Conservation (phyloP, 2,329 filamentous ascomycete genomes). For the Ceratocystis colombiana region DNA sequence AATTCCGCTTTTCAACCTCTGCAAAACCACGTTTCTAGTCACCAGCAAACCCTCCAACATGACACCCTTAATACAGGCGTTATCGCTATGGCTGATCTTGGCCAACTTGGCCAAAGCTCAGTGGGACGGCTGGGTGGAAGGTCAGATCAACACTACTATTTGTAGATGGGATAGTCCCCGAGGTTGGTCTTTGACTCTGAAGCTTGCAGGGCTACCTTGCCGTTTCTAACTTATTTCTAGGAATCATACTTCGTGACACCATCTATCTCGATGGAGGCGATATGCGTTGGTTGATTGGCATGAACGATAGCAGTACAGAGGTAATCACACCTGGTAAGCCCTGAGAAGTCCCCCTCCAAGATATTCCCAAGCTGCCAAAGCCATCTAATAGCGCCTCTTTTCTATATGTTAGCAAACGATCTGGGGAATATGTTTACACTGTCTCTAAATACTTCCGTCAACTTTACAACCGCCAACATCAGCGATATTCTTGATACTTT, state of each 20-base stretch:
- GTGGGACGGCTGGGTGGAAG: constrained; percentile 39
- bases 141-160: constrained; percentile 49
- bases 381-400: background rate
- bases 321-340: constrained; percentile 37
- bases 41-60: background rate
- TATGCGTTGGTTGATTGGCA: constrained; percentile 44
- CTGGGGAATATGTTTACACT: constrained; percentile 46
- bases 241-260: constrained; percentile 49
- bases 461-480: constrained; percentile 26
- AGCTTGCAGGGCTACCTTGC: background rate
- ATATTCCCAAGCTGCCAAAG: constrained; percentile 17
- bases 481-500: constrained; percentile 46
- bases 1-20: background rate
- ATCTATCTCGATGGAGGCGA: constrained; percentile 56
- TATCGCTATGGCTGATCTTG: constrained; percentile 27
- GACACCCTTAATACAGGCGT: background rate
- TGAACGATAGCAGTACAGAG: constrained; percentile 37
- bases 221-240: constrained; percentile 32
- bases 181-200: constrained; percentile 31
- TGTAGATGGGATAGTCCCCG: constrained; percentile 46
- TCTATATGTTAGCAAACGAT: constrained; percentile 38
- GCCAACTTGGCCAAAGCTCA: constrained; percentile 35
- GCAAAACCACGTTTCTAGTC: background rate
- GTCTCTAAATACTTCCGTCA: constrained; percentile 44
- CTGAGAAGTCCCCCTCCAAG: background rate